Base-by-base conservation (phyloP, 345 rosid genomes). In the Lepidium africanum region DNA sequence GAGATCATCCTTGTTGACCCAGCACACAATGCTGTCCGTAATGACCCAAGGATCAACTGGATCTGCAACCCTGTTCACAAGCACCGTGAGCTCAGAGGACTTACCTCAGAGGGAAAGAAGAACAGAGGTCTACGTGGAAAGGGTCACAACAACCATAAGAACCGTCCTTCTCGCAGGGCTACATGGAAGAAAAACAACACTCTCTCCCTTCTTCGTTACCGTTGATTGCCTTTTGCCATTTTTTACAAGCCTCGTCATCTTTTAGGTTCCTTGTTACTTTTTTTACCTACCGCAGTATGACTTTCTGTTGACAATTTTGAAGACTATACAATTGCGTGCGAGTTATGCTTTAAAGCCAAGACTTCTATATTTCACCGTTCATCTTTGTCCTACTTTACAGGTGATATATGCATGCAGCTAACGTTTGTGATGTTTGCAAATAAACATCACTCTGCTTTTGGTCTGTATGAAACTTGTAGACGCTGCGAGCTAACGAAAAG, bases 31-130 rank as follows among this genome's bases (percentile, higher is more conserved):
- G 85, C 86, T 0, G 72, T 86, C 63, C 76, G 82, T 1, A 84
- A 84, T 50, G 92, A 86, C 59, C 87, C 89, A 30, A 79, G 92
- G 63, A 86, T 86, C 81, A 86, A 81, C 77, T 82, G 89, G 92
- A 74, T 86, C 45, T 81, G 84, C 71, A 84, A 86, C 7, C 92
- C 92, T 2, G 88, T 84, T 7, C 91, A 84, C 76, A 86, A 86
- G 70, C 33, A 30, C 2, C 33, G 33, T 30, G 33, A 30, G 33
- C 33, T 30, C 33, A 30, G 33, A 30, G 33, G 33, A 30, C 33
- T 30, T 30, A 30, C 33, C 33, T 30, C 33, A 30, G 33, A 30
- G 7, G 33, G 33, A 30, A 30, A 30, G 33, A 30, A 30, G 33
- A 30, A 30, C 33, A 30, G 33, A 30, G 33, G 33, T 5, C 33